Conservation (phyloP, 305 asterid species). For the Ilex paraguariensis region DNA sequence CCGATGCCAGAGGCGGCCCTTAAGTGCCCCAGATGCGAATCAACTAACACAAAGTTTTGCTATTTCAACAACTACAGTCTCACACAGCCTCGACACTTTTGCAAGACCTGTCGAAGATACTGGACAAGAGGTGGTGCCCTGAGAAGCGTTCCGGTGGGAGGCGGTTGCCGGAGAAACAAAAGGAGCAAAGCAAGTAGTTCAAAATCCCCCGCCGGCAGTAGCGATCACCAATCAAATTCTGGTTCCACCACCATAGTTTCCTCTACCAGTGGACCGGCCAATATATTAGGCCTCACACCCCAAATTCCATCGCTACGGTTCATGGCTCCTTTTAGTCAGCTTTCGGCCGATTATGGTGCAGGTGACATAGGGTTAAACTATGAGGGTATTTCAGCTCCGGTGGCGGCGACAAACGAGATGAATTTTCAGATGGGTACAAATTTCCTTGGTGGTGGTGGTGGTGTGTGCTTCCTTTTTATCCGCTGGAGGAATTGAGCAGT, state of each 20-base stretch:
- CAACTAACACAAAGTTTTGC: slow-evolving; percentile 78
- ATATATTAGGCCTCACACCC: slow-evolving; percentile 33
- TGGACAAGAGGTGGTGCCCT: slow-evolving; percentile 94
- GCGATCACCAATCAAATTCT: slow-evolving; percentile 41
- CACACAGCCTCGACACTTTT: slow-evolving; percentile 85
- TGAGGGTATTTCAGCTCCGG: slow-evolving; percentile 35
- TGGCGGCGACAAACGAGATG: slow-evolving; percentile 43
- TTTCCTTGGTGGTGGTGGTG: slow-evolving; percentile 21
- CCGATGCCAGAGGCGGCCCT: slow-evolving; percentile 70
- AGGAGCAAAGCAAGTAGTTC: slow-evolving; percentile 56
- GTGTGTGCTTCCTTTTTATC: slow-evolving; percentile 32
- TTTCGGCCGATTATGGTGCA: slow-evolving; percentile 13
- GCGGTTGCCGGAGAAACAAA: slow-evolving; percentile 83
- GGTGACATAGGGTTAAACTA: slow-evolving; percentile 41
- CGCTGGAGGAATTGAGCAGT: slow-evolving; percentile 46
- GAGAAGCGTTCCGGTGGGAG: slow-evolving; percentile 84
- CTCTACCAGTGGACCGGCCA: slow-evolving; percentile 22
- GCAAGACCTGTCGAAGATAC: slow-evolving; percentile 83
- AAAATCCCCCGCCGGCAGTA: slow-evolving; percentile 51
- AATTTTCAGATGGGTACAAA: slow-evolving; percentile 33
- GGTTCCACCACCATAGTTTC: slow-evolving; percentile 38
- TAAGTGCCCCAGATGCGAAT: slow-evolving; percentile 90
- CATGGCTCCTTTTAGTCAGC: slow-evolving; percentile 59
- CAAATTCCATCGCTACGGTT: slow-evolving; percentile 52
- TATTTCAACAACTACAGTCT: slow-evolving; percentile 87